Percentiles rank a stretch among this genome's conserved stretches.
These are phyloP conservation scores for Hymenochaete sp. DNA, from an alignment of 1,284 basidiomycete genomes.

Conservation along the genomic window DNA sequence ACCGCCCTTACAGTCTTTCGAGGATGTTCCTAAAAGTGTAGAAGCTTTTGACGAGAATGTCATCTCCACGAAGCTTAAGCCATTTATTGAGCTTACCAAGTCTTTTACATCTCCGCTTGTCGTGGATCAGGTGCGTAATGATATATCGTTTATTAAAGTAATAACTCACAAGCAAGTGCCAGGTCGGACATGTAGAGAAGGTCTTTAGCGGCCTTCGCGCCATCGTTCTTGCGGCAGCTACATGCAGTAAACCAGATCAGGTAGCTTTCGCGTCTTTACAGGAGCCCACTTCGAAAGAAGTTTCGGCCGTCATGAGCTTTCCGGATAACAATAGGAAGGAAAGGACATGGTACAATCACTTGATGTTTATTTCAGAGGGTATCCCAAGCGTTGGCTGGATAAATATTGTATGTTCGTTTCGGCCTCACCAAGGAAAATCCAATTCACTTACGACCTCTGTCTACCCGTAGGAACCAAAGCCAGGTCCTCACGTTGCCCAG, in stretches of 20 bases:
- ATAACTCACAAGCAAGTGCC: slow-evolving; percentile 8
- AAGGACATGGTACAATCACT: slow-evolving; percentile 75
- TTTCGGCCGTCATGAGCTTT: slow-evolving; percentile 68
- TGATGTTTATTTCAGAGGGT: slow-evolving; percentile 78
- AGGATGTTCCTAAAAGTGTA: slow-evolving; percentile 51
- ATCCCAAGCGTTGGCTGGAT: slow-evolving; percentile 91
- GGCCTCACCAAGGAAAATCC: background rate
- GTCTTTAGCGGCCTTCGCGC: slow-evolving; percentile 64
- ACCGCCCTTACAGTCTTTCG: slow-evolving; percentile 30
- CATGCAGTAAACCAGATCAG: slow-evolving; percentile 75
- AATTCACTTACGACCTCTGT: slow-evolving; percentile 3
- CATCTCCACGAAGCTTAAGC: slow-evolving; percentile 61
- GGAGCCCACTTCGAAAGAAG: slow-evolving; percentile 63
- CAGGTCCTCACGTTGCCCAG: slow-evolving; percentile 76
- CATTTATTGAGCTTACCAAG: slow-evolving; percentile 69
- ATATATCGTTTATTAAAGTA: slow-evolving; percentile 1
- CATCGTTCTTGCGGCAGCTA: slow-evolving; percentile 60
- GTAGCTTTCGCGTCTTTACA: slow-evolving; percentile 55
- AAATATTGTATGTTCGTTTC: slow-evolving; percentile 44
- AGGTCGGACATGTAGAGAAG: slow-evolving; percentile 66
- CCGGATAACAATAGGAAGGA: slow-evolving; percentile 82
- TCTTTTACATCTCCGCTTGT: slow-evolving; percentile 65
- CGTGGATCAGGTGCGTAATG: slow-evolving; percentile 65
- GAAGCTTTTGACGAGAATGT: slow-evolving; percentile 71
- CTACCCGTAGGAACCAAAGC: slow-evolving; percentile 60